Evolutionary conservation across 2,329 filamentous ascomycete species (phyloP).

Genomic region (Hymenoscyphus albidus): DNA sequence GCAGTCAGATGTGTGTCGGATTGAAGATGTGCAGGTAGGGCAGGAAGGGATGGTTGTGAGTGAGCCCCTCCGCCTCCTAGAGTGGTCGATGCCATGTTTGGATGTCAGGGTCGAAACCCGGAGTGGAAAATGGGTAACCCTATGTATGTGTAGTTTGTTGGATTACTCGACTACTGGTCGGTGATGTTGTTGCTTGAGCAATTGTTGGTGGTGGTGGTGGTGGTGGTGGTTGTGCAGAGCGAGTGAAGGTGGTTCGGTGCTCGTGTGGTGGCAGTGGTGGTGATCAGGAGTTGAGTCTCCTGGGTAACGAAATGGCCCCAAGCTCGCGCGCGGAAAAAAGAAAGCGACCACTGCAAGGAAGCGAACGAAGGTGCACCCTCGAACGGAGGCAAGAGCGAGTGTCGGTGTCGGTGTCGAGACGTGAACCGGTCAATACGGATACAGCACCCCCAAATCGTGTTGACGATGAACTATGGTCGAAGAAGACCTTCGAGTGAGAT

Average conservation of each 20-base stretch:
- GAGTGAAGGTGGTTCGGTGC: neutral
- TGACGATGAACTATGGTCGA: conserved; percentile 5
- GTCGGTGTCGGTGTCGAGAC: conserved; percentile 15
- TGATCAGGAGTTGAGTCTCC: conserved; percentile 12
- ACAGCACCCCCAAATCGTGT: neutral
- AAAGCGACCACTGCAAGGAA: conserved; percentile 1
- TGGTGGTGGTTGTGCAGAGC: neutral
- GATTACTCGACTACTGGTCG: neutral
- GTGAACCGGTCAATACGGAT: conserved; percentile 3
- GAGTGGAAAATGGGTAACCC: conserved; percentile 7
- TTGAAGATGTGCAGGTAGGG: conserved; percentile 78
- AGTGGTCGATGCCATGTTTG: conserved; percentile 54
- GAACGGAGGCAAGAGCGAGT: conserved; percentile 22
- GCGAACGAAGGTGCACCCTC: conserved; percentile 18
- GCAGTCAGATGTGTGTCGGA: conserved; percentile 75
- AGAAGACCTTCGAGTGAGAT: neutral
- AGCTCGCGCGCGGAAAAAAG: neutral
- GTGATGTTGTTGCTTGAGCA: conserved; percentile 3
- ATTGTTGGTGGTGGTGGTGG: neutral
- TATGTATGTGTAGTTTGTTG: conserved; percentile 7
- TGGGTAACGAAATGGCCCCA: conserved; percentile 19
- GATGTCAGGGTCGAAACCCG: conserved; percentile 29
- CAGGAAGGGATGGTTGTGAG: conserved; percentile 81
- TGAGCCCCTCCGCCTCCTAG: conserved; percentile 54
- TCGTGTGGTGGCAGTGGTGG: neutral